A percentile compares a stretch with the other conserved stretches of the same genome.
Conservation (phyloP, 129 eudicot genomes). For the Saussurea involucrata region DNA sequence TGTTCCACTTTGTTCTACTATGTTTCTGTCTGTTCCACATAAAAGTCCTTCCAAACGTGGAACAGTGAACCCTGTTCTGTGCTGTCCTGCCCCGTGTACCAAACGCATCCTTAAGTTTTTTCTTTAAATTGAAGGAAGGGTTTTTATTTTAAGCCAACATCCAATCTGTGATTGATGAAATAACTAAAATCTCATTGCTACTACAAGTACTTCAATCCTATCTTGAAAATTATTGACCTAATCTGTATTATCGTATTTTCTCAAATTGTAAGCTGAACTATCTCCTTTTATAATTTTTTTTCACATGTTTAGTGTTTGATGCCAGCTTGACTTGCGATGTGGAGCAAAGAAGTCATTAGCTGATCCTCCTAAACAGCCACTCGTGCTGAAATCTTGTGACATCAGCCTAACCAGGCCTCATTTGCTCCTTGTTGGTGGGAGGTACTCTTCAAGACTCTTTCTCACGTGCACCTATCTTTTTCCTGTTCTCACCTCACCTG, state of each 20-base stretch:
- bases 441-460: constrained; percentile 39
- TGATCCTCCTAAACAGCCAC: constrained; percentile 79
- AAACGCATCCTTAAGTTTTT: too few species aligned
- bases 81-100: too few species aligned
- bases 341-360: constrained; percentile 84
- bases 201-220: not conserved
- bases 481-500: not conserved
- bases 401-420: constrained; percentile 81
- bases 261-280: constrained; percentile 9
- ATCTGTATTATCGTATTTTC: not conserved
- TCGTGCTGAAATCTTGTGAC: constrained; percentile 77
- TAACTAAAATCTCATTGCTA: not conserved
- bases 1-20: too few species aligned
- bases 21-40: too few species aligned
- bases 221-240: constrained; percentile 5
- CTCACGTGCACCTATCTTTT: constrained; percentile 6
- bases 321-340: constrained; percentile 88
- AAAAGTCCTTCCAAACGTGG: too few species aligned
- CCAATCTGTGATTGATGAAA: not conserved
- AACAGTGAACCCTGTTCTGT: too few species aligned
- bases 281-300: constrained; percentile 14
- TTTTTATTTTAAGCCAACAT: not conserved
- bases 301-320: constrained; percentile 39
- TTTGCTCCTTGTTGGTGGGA: constrained; percentile 94
- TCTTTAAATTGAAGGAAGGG: not conserved